These are phyloP conservation scores for Penicillium goetzii DNA, from an alignment of 495 filamentous ascomycete species.

Conservation along the genomic window DNA sequence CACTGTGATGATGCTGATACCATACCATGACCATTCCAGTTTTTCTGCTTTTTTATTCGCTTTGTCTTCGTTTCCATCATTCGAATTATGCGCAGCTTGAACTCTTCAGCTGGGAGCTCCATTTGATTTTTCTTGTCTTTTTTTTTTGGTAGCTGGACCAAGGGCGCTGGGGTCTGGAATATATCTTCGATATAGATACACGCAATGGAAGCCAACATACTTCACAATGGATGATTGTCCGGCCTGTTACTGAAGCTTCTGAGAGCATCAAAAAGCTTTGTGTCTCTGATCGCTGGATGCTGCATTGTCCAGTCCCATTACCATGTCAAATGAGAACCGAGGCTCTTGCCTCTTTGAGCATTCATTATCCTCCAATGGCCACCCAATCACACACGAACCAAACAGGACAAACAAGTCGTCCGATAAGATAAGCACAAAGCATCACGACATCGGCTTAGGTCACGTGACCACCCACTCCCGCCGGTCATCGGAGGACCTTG, in stretches of 20 bases:
- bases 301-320: too few species aligned
- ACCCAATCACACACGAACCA: neutral
- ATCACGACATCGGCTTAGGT: neutral
- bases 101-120: neutral
- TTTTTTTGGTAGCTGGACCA: neutral
- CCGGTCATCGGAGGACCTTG: neutral
- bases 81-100: neutral
- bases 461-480: neutral
- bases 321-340: neutral
- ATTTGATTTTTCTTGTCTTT: neutral
- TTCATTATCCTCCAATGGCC: neutral
- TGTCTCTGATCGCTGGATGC: too few species aligned
- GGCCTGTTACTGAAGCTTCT: too few species aligned
- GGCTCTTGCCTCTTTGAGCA: neutral
- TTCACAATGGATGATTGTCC: too few species aligned
- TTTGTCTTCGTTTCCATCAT: neutral
- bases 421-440: neutral
- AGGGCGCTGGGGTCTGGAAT: neutral
- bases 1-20: conserved; percentile 8
- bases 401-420: too few species aligned
- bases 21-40: conserved; percentile 3
- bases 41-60: neutral
- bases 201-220: neutral
- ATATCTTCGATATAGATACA: neutral
- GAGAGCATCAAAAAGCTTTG: too few species aligned